Percentiles rank a stretch among this genome's conserved stretches.
phyloP scores from a whole-genome alignment of 768 basidiomycete species.

The Exidia glandulosa region DNA sequence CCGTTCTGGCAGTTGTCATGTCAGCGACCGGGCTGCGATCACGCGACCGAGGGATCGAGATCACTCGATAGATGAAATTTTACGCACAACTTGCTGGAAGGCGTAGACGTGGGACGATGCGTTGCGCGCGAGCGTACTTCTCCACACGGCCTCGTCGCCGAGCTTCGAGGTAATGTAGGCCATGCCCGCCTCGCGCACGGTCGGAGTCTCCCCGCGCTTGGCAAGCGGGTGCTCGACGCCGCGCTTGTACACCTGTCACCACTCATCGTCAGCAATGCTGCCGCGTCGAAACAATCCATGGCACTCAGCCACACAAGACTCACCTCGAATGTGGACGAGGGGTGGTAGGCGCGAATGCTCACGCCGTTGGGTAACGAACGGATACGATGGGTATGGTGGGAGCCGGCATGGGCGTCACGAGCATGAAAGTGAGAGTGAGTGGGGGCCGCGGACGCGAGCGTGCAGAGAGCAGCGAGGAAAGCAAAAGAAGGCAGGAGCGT shows the following conservation, averaged over 20 bases:
- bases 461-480: not conserved
- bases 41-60: not conserved
- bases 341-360: slow-evolving; percentile 24
- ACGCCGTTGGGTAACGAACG: slow-evolving; percentile 1
- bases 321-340: slow-evolving; percentile 41
- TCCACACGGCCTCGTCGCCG: slow-evolving; percentile 1
- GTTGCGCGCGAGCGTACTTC: slow-evolving; percentile 1
- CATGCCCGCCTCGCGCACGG: slow-evolving; percentile 2
- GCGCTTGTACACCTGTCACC: not conserved
- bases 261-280: not conserved
- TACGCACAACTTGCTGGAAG: slow-evolving; percentile 4
- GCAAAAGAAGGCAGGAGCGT: not conserved
- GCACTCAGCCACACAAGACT: too few relatives aligned
- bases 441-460: not conserved
- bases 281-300: too few relatives aligned
- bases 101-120: slow-evolving; percentile 5
- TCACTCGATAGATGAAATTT: not conserved
- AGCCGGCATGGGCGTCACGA: not conserved
- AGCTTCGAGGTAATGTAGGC: slow-evolving; percentile 3
- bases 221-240: not conserved
- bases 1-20: slow-evolving; percentile 4
- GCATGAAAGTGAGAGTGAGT: not conserved
- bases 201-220: not conserved
- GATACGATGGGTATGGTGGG: not conserved
- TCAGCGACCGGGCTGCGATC: not conserved